Percentiles rank a stretch among this genome's conserved stretches.
These are phyloP conservation scores for Teunomyces funiuensis DNA, from an alignment of 805 yeast species.

Conservation along the genomic window DNA sequence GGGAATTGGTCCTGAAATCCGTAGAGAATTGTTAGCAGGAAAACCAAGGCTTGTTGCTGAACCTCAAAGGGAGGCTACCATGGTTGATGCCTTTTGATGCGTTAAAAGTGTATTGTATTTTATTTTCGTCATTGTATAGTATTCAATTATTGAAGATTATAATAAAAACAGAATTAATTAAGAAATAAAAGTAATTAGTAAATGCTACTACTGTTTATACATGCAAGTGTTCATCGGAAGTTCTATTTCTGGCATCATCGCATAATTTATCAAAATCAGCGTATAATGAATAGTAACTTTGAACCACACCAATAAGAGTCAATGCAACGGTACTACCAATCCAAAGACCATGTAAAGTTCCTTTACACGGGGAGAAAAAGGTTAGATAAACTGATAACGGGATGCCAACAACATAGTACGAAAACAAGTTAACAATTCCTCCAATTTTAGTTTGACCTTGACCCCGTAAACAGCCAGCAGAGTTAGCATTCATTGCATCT, in stretches of 20 bases:
- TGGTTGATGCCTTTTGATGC: conserved; percentile 39
- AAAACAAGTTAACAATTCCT: conserved; percentile 54
- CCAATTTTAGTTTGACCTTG: conserved; percentile 73
- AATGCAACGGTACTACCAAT: conserved; percentile 51
- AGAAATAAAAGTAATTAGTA: not conserved
- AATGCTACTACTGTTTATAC: not conserved
- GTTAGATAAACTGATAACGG: conserved; percentile 59
- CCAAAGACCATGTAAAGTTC: conserved; percentile 65
- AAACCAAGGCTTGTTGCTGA: conserved; percentile 51
- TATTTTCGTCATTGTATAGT: conserved; percentile 7
- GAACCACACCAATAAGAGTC: conserved; percentile 47
- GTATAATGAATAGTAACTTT: conserved; percentile 34
- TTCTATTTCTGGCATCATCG: conserved; percentile 39
- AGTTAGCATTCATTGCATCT: conserved; percentile 68
- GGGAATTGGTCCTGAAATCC: conserved; percentile 88
- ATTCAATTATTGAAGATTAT: conserved; percentile 9
- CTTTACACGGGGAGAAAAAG: conserved; percentile 46
- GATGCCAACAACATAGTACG: conserved; percentile 62
- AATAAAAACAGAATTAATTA: not conserved
- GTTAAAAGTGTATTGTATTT: conserved; percentile 1
- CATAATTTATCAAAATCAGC: conserved; percentile 39
- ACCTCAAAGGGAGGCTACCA: conserved; percentile 31
- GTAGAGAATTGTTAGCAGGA: conserved; percentile 91
- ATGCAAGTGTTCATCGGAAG: conserved; percentile 16
- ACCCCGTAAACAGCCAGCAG: conserved; percentile 76